Evolutionary conservation across 495 filamentous ascomycete species (phyloP).

Genomic region (Penicillium egyptiacum): DNA sequence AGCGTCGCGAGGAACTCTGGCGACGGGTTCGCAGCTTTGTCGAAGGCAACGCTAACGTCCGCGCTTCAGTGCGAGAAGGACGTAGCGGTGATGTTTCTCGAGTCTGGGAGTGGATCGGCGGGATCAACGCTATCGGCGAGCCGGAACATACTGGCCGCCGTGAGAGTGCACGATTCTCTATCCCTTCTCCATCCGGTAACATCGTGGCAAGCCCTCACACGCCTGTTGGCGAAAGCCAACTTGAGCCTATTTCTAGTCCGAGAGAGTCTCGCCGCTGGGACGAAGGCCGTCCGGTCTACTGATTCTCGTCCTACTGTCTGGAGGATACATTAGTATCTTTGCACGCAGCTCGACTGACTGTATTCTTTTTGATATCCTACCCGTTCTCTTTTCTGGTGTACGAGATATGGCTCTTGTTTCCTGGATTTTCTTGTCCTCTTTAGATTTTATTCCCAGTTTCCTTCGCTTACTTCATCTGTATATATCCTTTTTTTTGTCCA

Average conservation of each 20-base stretch:
- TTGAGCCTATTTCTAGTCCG: conserved; percentile 28
- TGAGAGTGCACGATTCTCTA: conserved; percentile 47
- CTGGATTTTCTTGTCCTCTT: neutral
- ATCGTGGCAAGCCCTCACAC: conserved; percentile 37
- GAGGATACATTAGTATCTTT: conserved; percentile 11
- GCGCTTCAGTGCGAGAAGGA: conserved; percentile 78
- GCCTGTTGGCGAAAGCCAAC: conserved; percentile 25
- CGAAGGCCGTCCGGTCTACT: conserved; percentile 66
- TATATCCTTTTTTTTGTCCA: conserved; percentile 17
- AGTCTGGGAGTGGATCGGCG: conserved; percentile 96
- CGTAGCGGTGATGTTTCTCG: conserved; percentile 81
- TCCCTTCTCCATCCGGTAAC: conserved; percentile 25
- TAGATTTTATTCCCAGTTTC: neutral
- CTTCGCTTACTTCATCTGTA: conserved; percentile 14
- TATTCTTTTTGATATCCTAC: conserved; percentile 22
- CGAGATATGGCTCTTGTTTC: conserved; percentile 15
- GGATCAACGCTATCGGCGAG: conserved; percentile 48
- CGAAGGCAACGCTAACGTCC: conserved; percentile 89
- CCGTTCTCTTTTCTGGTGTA: conserved; percentile 11
- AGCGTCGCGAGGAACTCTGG: conserved; percentile 77
- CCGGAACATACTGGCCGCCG: conserved; percentile 29
- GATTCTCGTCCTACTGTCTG: conserved; percentile 16
- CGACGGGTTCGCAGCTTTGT: conserved; percentile 75
- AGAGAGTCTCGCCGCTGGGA: conserved; percentile 55
- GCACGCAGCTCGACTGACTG: conserved; percentile 9